A percentile compares a stretch with the other conserved stretches of the same genome.
Evolutionary conservation across 2,329 filamentous ascomycete genomes (phyloP).

Genomic region (Davidsoniella eucalypti): DNA sequence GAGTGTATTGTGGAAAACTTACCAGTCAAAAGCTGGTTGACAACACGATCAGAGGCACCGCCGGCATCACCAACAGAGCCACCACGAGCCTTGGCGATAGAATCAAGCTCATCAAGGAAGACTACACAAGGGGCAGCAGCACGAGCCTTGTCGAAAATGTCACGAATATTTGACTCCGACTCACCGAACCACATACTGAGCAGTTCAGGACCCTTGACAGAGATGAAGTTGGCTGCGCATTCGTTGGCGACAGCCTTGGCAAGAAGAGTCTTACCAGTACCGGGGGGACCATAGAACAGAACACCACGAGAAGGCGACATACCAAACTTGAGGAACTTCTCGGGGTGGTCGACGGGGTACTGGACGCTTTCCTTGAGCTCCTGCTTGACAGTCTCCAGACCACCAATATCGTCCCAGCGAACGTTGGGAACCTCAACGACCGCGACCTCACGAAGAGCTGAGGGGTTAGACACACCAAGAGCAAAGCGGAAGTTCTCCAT

Average conservation of each 20-base stretch:
- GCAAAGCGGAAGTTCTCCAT: slow-evolving; percentile 99
- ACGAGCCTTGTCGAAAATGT: slow-evolving; percentile 99
- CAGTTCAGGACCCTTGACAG: slow-evolving; percentile 93
- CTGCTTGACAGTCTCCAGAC: slow-evolving; percentile 95
- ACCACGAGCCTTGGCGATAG: slow-evolving; percentile 97
- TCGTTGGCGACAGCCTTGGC: slow-evolving; percentile 99
- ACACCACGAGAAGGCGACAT: slow-evolving; percentile 96
- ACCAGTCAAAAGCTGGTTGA: slow-evolving; percentile 97
- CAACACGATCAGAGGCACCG: slow-evolving; percentile 96
- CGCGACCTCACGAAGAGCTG: slow-evolving; percentile 92
- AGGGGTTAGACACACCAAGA: slow-evolving; percentile 94
- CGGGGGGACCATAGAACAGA: slow-evolving; percentile 93
- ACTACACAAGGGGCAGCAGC: slow-evolving; percentile 96
- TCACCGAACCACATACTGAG: slow-evolving; percentile 99
- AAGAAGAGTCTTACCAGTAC: slow-evolving; percentile 99
- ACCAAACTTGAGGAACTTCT: slow-evolving; percentile 99
- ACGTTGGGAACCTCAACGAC: slow-evolving; percentile 99
- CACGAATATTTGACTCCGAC: slow-evolving; percentile 98
- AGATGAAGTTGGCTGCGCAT: slow-evolving; percentile 99
- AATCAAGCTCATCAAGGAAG: slow-evolving; percentile 97
- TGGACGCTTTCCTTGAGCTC: slow-evolving; percentile 98
- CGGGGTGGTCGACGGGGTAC: slow-evolving; percentile 97
- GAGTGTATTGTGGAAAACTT: slow-evolving; percentile 25
- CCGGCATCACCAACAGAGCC: slow-evolving; percentile 91
- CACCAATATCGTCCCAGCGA: slow-evolving; percentile 99